These are phyloP conservation scores for Alternaria sp. DNA, from an alignment of 2,329 filamentous ascomycete species.

Conservation along the genomic window DNA sequence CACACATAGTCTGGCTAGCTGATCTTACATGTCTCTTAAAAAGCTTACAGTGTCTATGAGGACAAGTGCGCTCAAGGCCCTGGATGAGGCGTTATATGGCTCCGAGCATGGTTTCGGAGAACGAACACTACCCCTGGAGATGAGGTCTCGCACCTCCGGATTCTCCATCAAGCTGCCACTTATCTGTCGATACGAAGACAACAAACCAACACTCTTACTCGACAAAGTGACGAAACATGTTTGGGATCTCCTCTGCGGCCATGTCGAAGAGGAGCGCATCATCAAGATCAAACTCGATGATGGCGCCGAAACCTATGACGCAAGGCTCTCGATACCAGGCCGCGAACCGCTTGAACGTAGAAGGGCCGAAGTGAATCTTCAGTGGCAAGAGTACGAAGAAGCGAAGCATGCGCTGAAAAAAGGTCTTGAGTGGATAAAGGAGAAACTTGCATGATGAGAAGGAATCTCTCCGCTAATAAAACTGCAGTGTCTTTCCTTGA, in stretches of 20 bases:
- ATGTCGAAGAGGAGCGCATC: background rate
- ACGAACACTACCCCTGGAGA: background rate
- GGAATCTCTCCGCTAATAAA: background rate
- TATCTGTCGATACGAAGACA: constrained; percentile 7
- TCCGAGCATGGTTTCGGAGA: constrained; percentile 8
- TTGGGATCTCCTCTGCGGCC: background rate
- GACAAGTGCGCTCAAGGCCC: background rate
- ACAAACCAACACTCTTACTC: background rate
- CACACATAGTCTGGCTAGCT: background rate
- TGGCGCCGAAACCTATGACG: background rate
- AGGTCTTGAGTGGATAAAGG: background rate
- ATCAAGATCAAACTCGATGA: constrained; percentile 1
- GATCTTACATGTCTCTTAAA: background rate
- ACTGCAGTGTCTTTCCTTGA: background rate
- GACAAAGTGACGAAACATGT: background rate
- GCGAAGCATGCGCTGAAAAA: background rate
- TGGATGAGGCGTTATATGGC: constrained; percentile 3
- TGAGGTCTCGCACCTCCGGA: constrained; percentile 3
- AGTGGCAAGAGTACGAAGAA: constrained; percentile 5
- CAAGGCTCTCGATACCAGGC: background rate
- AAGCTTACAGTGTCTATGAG: background rate
- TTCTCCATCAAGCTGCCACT: constrained; percentile 1
- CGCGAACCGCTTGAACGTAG: background rate
- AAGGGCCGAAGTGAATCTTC: background rate
- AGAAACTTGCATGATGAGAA: background rate